Percentiles rank a stretch among this genome's conserved stretches.
Conservation (phyloP, 345 rosid species). For the Salix brachista region DNA sequence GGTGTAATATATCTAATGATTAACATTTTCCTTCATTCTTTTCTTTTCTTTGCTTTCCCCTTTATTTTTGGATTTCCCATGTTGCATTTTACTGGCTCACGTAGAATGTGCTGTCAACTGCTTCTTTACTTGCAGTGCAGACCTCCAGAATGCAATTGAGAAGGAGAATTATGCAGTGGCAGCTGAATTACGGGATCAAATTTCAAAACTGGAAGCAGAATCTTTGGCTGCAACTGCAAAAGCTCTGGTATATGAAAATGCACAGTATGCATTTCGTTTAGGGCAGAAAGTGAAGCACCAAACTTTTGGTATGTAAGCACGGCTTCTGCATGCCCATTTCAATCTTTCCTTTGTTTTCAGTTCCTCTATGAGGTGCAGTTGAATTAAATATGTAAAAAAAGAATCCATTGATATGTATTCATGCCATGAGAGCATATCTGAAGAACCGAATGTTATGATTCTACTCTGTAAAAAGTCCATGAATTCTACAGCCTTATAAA, state of each 20-base stretch:
- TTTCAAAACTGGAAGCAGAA: constrained; percentile 76
- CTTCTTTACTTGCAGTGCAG: constrained; percentile 54
- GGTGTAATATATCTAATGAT: neutral
- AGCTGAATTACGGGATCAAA: constrained; percentile 66
- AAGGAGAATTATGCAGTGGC: constrained; percentile 73
- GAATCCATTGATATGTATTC: neutral
- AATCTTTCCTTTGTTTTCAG: neutral
- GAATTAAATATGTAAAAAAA: neutral
- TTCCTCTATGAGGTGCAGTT: neutral
- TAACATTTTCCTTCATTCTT: neutral
- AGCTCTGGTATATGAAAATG: constrained; percentile 76
- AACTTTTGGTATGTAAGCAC: constrained; percentile 47
- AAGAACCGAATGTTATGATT: neutral
- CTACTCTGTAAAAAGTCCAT: neutral
- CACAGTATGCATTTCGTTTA: constrained; percentile 72
- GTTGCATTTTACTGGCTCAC: neutral
- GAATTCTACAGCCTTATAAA: neutral
- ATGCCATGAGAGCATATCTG: neutral
- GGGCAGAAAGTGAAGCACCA: constrained; percentile 92
- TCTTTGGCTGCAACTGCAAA: constrained; percentile 81
- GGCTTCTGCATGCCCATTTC: constrained; percentile 6
- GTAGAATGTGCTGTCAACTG: neutral
- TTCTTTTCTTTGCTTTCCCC: constrained; percentile 6
- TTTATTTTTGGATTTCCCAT: neutral
- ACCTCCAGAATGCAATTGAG: constrained; percentile 77